phyloP scores from a whole-genome alignment of 352 stramenopile species.

The Phytophthora cryptogea region DNA sequence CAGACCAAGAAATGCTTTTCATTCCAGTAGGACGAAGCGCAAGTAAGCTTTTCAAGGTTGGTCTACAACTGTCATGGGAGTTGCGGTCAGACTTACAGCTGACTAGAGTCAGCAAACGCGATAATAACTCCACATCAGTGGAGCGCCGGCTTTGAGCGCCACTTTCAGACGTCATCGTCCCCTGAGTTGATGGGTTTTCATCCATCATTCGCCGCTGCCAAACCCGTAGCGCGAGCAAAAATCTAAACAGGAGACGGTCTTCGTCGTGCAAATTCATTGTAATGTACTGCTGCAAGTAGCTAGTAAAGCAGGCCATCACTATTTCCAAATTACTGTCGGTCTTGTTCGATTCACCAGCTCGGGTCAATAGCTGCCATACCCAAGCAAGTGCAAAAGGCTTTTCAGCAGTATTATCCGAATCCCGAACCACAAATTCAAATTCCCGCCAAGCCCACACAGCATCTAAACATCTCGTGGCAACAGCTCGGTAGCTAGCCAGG shows the following conservation, averaged over 20 bases:
- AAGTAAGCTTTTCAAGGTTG: slow-evolving; percentile 28
- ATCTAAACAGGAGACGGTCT: slow-evolving; percentile 38
- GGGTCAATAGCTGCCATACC: slow-evolving; percentile 47
- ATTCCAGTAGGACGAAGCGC: slow-evolving; percentile 26
- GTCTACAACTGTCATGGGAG: slow-evolving; percentile 1
- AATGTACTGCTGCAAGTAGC: slow-evolving; percentile 21
- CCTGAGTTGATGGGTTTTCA: neutral
- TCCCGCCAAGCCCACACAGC: slow-evolving; percentile 41
- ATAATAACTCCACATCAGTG: slow-evolving; percentile 12
- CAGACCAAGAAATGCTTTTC: slow-evolving; percentile 25
- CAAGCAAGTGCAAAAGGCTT: slow-evolving; percentile 22
- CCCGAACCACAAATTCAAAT: slow-evolving; percentile 14
- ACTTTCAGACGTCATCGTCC: neutral
- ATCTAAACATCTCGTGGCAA: slow-evolving; percentile 46
- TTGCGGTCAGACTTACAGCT: slow-evolving; percentile 2
- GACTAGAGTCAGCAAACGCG: slow-evolving; percentile 17
- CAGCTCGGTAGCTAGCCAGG: slow-evolving; percentile 25
- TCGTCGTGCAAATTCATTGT: slow-evolving; percentile 38
- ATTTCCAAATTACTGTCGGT: slow-evolving; percentile 25
- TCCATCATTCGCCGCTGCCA: slow-evolving; percentile 32
- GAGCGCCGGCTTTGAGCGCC: neutral
- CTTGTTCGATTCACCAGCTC: slow-evolving; percentile 22
- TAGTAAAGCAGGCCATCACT: slow-evolving; percentile 27
- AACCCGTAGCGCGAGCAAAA: slow-evolving; percentile 45
- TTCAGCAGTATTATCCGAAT: neutral